phyloP scores from a whole-genome alignment of 2,329 filamentous ascomycete species.

The Bipolaris cookei region DNA sequence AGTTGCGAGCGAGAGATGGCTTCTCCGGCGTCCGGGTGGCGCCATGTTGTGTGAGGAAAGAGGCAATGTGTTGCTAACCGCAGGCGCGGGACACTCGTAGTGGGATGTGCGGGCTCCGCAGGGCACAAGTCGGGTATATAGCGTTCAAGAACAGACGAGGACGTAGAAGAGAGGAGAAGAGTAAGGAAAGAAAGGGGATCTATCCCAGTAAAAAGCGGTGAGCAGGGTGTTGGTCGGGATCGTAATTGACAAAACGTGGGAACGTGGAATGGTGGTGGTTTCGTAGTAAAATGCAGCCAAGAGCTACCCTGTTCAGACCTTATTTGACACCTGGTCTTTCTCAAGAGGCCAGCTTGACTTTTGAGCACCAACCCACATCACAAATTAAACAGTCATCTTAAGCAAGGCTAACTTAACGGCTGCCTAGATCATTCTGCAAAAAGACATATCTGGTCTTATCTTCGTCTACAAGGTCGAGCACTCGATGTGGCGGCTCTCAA shows the following conservation, averaged over 20 bases:
- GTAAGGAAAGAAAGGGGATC: slow-evolving; percentile 35
- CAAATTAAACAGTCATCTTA: slow-evolving; percentile 18
- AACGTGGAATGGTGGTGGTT: slow-evolving; percentile 16
- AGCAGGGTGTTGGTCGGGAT: slow-evolving; percentile 17
- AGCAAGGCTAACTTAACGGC: slow-evolving; percentile 17
- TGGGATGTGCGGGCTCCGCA: slow-evolving; percentile 34
- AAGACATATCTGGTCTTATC: slow-evolving; percentile 13
- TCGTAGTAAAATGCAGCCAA: slow-evolving; percentile 26
- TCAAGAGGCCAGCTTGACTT: slow-evolving; percentile 44
- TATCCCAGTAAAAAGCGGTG: slow-evolving; percentile 29
- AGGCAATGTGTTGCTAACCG: slow-evolving; percentile 11
- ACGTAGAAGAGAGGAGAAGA: slow-evolving; percentile 25
- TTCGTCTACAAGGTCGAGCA: neutral
- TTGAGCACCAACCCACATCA: slow-evolving; percentile 25
- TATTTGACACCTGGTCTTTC: slow-evolving; percentile 41
- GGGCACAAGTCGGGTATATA: slow-evolving; percentile 22
- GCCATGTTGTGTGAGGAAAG: slow-evolving; percentile 50
- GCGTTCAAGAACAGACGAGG: slow-evolving; percentile 1
- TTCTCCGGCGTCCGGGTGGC: slow-evolving; percentile 54
- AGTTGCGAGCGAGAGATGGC: slow-evolving; percentile 50
- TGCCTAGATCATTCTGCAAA: slow-evolving; percentile 17
- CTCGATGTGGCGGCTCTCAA: slow-evolving; percentile 4
- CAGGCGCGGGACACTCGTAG: slow-evolving; percentile 17
- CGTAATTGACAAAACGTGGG: slow-evolving; percentile 27
- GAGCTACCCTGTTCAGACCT: slow-evolving; percentile 31